Conservation (phyloP, 768 basidiomycete genomes). For the Russula foetens region DNA sequence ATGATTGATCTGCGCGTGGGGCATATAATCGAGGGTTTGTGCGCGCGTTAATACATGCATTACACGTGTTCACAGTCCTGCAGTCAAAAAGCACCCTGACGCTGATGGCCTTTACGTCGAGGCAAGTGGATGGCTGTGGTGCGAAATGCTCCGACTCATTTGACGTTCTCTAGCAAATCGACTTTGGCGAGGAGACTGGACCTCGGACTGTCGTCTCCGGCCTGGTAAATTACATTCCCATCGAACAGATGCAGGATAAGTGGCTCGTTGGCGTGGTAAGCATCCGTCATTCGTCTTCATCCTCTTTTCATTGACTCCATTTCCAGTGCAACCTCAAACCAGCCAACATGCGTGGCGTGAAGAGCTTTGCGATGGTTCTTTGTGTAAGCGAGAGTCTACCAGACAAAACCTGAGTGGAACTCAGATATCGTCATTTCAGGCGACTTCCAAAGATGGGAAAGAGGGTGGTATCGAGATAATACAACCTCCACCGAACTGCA, state of each 20-base stretch:
- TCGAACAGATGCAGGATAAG: conserved; percentile 85
- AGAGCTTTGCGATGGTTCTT: conserved; percentile 97
- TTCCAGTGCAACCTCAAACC: conserved; percentile 87
- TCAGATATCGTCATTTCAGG: conserved; percentile 39
- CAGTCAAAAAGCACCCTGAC: conserved; percentile 90
- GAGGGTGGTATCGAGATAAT: conserved; percentile 89
- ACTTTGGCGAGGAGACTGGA: conserved; percentile 89
- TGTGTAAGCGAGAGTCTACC: conserved; percentile 43
- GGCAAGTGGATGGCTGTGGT: conserved; percentile 33
- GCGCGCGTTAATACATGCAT: neutral
- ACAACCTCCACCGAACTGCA: conserved; percentile 73
- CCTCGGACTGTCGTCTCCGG: conserved; percentile 96
- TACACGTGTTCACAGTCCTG: neutral
- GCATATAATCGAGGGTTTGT: conserved; percentile 80
- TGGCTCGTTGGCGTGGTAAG: conserved; percentile 77
- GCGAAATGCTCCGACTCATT: neutral
- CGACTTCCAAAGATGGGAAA: conserved; percentile 83
- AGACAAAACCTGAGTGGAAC: neutral
- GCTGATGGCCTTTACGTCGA: conserved; percentile 97
- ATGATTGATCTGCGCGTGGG: conserved; percentile 98
- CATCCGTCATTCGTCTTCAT: neutral
- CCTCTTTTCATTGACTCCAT: neutral
- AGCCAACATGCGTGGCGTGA: conserved; percentile 93
- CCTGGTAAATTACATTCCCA: conserved; percentile 91
- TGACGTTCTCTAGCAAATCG: conserved; percentile 65